Evolutionary conservation across 129 eudicot genomes (phyloP).

Genomic region (Lactuca sativa): DNA sequence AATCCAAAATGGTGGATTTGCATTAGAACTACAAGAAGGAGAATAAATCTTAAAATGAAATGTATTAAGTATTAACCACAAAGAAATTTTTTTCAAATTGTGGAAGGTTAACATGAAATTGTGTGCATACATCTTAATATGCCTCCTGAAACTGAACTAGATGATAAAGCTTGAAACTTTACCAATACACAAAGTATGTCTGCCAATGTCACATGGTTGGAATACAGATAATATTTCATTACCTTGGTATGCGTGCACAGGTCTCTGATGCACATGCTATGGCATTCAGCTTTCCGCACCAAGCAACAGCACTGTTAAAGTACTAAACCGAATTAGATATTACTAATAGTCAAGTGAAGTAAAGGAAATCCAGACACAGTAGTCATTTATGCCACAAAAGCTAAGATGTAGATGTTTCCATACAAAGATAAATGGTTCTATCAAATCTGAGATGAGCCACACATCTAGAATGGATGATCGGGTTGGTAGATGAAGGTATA

Average conservation of each 20-base stretch:
- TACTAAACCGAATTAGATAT: conserved; percentile 14
- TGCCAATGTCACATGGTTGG: neutral
- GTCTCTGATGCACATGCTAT: conserved; percentile 99
- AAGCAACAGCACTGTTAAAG: conserved; percentile 85
- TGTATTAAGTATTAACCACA: neutral
- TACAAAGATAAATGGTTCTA: conserved; percentile 4
- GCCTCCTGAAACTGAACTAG: neutral
- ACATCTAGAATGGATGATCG: conserved; percentile 1
- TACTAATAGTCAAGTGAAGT: conserved; percentile 6
- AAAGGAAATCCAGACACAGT: neutral
- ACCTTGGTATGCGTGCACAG: conserved; percentile 99
- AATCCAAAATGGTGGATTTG: conserved; percentile 98
- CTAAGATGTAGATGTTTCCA: neutral
- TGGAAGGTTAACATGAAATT: neutral
- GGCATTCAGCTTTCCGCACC: conserved; percentile 99
- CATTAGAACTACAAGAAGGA: conserved; percentile 66
- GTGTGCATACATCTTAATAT: neutral
- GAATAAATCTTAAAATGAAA: conserved; percentile 13
- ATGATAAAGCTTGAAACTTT: neutral
- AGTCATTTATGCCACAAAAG: neutral
- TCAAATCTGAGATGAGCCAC: neutral
- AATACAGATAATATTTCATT: conserved; percentile 9
- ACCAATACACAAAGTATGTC: neutral
- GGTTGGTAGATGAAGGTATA: neutral
- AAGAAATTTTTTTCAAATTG: too few species aligned